phyloP scores from a whole-genome alignment of 169 alveolate species.

The Eimeria acervulina region DNA sequence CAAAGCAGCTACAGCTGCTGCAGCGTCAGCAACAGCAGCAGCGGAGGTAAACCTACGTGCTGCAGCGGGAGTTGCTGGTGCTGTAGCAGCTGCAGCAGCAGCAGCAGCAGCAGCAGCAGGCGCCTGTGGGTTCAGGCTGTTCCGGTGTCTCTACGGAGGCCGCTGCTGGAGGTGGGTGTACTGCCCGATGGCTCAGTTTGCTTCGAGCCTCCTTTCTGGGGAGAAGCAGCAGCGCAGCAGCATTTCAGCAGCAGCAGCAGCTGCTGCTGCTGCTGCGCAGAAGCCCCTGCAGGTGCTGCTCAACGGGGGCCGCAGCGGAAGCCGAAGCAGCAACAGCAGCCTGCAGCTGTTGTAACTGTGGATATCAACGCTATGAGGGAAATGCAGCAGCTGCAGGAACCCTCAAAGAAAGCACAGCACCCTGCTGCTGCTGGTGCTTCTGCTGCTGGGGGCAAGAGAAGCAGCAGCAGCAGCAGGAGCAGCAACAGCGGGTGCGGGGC shows the following conservation, averaged over 20 bases:
- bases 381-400: not conserved
- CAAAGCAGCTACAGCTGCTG: not conserved
- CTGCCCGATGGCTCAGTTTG: not conserved
- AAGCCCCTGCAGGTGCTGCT: not conserved
- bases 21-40: slow-evolving; percentile 29
- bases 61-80: not conserved
- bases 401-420: not conserved
- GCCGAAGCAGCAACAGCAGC: not conserved
- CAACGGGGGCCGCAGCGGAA: not conserved
- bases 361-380: not conserved
- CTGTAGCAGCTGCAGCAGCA: slow-evolving; percentile 35
- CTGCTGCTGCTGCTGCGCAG: not conserved
- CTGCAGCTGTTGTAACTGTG: not conserved
- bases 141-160: not conserved
- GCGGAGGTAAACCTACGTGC: not conserved
- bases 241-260: too few species aligned
- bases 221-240: not conserved
- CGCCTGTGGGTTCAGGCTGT: not conserved
- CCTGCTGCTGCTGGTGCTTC: slow-evolving; percentile 20
- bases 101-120: slow-evolving; percentile 35
- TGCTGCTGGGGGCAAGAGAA: slow-evolving; percentile 16
- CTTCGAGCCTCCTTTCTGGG: not conserved
- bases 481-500: slow-evolving; percentile 18
- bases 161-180: not conserved
- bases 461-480: slow-evolving; percentile 62